Evolutionary conservation across 2,329 filamentous ascomycete species (phyloP), one percentile per base, ranked within the genome.

Genomic region (Cytospora schulzeri): DNA sequence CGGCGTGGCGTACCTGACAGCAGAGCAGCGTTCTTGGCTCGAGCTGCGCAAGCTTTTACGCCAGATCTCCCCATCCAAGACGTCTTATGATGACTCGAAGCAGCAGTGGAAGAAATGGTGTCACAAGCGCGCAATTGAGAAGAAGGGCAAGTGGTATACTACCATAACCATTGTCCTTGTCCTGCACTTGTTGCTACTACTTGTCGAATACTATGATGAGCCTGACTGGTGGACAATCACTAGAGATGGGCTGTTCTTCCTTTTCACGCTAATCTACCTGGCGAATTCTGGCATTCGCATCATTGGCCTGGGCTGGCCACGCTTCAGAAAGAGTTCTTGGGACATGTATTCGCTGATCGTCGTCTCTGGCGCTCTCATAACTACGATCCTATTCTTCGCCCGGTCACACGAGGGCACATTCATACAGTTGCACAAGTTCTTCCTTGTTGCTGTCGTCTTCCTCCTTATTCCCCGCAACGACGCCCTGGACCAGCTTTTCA

Each of bases 401-500:
- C 80, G 86, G 64, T 82, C 83, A 54, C 78, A 80, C 58, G 79
- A 83, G n/a, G 83, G 85, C 60, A 81, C 83, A 1, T 92, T 94
- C 70, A 82, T 89, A 38, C 91, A 93, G 77, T 79, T 97, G 35
- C 93, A 98, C 81, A 99, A 99, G 77, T 86, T 96, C 66, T 97
- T 96, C 75, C 83, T 99, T 35, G 95, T 98, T 24, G 90, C 92
- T 11, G 90, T 98, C 62, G 89, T 95, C 2, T 83, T 98, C 11
- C 82, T 99, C 59, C 85, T 99, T 38, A 99, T 99, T 67, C 95
- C 95, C 1, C 87, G 96, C 59, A 99, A 99, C 74, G 96, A 99
- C 71, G 93, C 96, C 57, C 85, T 99, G 26, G 96, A 99, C 74
- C 95, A 99, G 75, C 86, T 99, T 0, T 99, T 99, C 86, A 99